A percentile compares a stretch with the other conserved stretches of the same genome.
Evolutionary conservation across 768 basidiomycete genomes (phyloP).

Genomic region (Mycena maculata): DNA sequence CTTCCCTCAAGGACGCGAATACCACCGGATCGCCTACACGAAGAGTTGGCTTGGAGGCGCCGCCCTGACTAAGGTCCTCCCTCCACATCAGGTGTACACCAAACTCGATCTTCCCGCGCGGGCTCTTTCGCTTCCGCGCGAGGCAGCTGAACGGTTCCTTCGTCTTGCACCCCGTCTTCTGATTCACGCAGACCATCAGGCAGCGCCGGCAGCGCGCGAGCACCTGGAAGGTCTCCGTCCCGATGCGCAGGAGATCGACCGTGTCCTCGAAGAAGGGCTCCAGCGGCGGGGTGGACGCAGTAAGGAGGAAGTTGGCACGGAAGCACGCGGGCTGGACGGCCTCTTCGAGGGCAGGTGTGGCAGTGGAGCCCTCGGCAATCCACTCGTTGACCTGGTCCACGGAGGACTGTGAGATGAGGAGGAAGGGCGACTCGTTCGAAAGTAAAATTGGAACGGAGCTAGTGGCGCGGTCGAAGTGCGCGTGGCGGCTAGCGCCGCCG

Average conservation of each 20-base stretch:
- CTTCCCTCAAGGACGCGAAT: conserved; percentile 21
- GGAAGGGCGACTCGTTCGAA: conserved; percentile 37
- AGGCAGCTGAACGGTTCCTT: conserved; percentile 37
- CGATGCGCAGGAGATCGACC: conserved; percentile 33
- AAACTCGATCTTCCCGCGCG: conserved; percentile 34
- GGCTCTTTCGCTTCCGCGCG: conserved; percentile 29
- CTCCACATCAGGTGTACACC: conserved; percentile 36
- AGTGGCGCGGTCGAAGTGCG: conserved; percentile 32
- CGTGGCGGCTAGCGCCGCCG: conserved; percentile 26
- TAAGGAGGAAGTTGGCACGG: conserved; percentile 34
- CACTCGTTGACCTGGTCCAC: conserved; percentile 34
- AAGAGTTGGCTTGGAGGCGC: neutral
- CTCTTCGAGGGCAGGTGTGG: neutral
- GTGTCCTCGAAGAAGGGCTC: conserved; percentile 33
- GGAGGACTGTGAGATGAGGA: conserved; percentile 34
- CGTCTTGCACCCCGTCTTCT: conserved; percentile 31
- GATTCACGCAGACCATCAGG: conserved; percentile 36
- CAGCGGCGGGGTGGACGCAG: conserved; percentile 10
- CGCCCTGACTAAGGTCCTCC: conserved; percentile 29
- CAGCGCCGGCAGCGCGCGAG: conserved; percentile 36
- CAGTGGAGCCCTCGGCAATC: conserved; percentile 16
- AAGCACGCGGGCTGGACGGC: conserved; percentile 32
- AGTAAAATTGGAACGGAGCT: conserved; percentile 33
- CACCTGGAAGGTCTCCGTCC: conserved; percentile 35
- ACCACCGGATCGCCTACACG: conserved; percentile 24